phyloP scores from a whole-genome alignment of 2,329 filamentous ascomycete genomes.

The Scedosporium boydii region DNA sequence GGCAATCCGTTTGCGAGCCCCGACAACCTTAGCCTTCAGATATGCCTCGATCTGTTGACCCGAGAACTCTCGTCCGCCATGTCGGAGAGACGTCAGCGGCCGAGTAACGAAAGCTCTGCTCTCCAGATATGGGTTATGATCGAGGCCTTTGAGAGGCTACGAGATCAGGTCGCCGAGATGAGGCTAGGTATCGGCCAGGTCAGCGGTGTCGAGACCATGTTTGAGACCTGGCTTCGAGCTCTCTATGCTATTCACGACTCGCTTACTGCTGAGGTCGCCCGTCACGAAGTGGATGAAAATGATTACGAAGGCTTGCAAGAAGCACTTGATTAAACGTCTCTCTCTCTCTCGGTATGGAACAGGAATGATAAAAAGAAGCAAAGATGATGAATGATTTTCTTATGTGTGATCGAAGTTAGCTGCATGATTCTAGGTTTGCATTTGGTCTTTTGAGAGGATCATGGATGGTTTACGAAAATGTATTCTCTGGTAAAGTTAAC shows the following conservation, averaged over 20 bases:
- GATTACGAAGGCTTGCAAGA: not conserved
- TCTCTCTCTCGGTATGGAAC: not conserved
- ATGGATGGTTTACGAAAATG: too few relatives aligned
- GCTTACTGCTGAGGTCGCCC: slow-evolving; percentile 16
- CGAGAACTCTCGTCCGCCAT: slow-evolving; percentile 37
- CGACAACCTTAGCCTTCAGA: slow-evolving; percentile 35
- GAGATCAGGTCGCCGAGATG: slow-evolving; percentile 31
- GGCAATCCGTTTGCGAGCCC: slow-evolving; percentile 11
- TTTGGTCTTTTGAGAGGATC: too few relatives aligned
- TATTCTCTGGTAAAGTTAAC: too few relatives aligned
- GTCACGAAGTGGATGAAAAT: not conserved
- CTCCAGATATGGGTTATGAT: slow-evolving; percentile 49
- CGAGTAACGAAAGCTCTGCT: slow-evolving; percentile 26
- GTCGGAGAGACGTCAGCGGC: slow-evolving; percentile 15
- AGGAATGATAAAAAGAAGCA: not conserved
- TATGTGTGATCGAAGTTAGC: too few relatives aligned
- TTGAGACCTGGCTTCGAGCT: slow-evolving; percentile 41
- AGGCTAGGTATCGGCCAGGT: slow-evolving; percentile 22
- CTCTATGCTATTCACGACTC: slow-evolving; percentile 36
- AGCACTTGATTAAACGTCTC: not conserved
- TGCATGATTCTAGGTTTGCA: too few relatives aligned
- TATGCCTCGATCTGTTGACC: slow-evolving; percentile 40
- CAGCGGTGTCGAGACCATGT: slow-evolving; percentile 23
- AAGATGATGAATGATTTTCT: not conserved
- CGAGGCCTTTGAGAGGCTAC: slow-evolving; percentile 45